Conservation (phyloP, 2,329 filamentous ascomycete species). For the Colletotrichum simmondsii region DNA sequence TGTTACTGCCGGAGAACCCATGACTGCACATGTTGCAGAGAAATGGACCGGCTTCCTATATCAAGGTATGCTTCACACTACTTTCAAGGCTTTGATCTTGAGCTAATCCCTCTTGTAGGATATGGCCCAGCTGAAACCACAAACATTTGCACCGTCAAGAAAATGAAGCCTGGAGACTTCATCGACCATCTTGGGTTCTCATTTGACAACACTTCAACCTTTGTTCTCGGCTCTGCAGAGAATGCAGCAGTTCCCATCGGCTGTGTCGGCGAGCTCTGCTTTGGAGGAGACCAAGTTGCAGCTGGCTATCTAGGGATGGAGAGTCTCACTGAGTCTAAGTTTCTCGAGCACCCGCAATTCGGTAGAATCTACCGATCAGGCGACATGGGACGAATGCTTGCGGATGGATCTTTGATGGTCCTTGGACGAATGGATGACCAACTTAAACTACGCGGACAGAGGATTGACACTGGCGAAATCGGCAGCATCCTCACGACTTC, state of each 20-base stretch:
- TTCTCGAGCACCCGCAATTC: constrained; percentile 74
- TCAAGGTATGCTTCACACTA: constrained; percentile 62
- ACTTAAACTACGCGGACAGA: constrained; percentile 83
- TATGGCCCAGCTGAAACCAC: constrained; percentile 90
- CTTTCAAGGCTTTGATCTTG: neutral
- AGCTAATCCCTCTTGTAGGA: constrained; percentile 44
- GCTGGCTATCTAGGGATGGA: constrained; percentile 78
- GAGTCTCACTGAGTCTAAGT: constrained; percentile 71
- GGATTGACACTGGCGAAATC: constrained; percentile 83
- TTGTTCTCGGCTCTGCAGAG: constrained; percentile 64
- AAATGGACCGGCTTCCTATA: constrained; percentile 78
- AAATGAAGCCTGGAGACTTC: constrained; percentile 66
- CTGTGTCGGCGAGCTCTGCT: constrained; percentile 84
- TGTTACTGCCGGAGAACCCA: constrained; percentile 83
- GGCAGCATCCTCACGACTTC: constrained; percentile 69
- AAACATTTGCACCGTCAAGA: constrained; percentile 84
- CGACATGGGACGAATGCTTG: constrained; percentile 82
- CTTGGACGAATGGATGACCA: constrained; percentile 81
- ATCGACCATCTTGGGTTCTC: constrained; percentile 82
- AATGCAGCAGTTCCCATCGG: constrained; percentile 72
- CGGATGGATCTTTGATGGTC: constrained; percentile 80
- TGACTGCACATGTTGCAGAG: constrained; percentile 77
- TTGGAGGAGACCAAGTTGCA: constrained; percentile 85
- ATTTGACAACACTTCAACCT: constrained; percentile 80
- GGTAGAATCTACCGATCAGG: constrained; percentile 86